These are phyloP conservation scores for Daldinia sp. DNA, from an alignment of 2,329 filamentous ascomycete genomes.

Conservation along the genomic window DNA sequence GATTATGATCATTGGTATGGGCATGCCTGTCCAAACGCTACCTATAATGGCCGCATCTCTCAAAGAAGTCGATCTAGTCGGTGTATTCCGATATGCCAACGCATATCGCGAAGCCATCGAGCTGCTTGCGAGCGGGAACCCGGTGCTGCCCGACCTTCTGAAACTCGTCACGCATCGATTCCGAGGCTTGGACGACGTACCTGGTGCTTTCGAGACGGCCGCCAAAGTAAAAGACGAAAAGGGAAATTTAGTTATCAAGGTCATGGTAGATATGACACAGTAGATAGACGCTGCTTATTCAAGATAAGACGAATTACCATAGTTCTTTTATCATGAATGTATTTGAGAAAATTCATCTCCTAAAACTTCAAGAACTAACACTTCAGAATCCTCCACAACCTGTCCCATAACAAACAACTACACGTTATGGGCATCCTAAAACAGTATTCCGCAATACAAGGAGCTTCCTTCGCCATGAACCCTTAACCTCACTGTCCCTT, in stretches of 20 bases:
- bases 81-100: constrained; percentile 82
- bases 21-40: constrained; percentile 79
- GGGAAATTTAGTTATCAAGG: constrained; percentile 80
- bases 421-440: background rate
- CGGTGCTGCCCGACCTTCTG: constrained; percentile 71
- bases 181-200: constrained; percentile 70
- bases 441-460: background rate
- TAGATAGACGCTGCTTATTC: constrained; percentile 22
- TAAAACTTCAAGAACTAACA: background rate
- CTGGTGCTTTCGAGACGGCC: constrained; percentile 79
- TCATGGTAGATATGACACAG: constrained; percentile 66
- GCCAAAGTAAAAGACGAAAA: constrained; percentile 76
- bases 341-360: background rate
- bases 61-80: constrained; percentile 82
- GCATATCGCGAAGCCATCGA: constrained; percentile 72
- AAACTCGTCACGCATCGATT: constrained; percentile 79
- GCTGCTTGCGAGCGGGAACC: constrained; percentile 62
- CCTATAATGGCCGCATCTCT: constrained; percentile 79
- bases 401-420: background rate
- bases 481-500: background rate
- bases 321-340: background rate
- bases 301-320: background rate
- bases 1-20: constrained; percentile 84
- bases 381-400: background rate
- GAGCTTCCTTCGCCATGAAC: background rate